Evolutionary conservation across 352 stramenopile species (phyloP).

Genomic region (Thraustochytrium sp.): DNA sequence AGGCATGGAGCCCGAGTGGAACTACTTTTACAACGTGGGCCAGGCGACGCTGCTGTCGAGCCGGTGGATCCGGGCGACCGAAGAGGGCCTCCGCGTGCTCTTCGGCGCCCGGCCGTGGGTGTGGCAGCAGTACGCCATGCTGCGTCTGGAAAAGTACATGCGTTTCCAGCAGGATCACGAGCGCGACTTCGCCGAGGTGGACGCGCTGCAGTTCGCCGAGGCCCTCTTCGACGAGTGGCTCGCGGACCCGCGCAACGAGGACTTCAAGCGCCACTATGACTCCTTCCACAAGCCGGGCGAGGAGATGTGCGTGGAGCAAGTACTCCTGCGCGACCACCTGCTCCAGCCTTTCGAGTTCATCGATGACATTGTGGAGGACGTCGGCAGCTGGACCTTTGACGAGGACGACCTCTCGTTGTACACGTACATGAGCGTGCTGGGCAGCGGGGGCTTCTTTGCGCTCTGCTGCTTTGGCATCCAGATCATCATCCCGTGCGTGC

Average conservation of each 20-base stretch:
- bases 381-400: slow-evolving; percentile 49
- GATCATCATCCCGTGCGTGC: slow-evolving; percentile 43
- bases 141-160: slow-evolving; percentile 31
- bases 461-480: slow-evolving; percentile 45
- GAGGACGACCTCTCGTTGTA: slow-evolving; percentile 46
- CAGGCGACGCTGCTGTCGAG: slow-evolving; percentile 47
- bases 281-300: slow-evolving; percentile 43
- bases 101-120: slow-evolving; percentile 51
- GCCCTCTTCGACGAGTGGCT: slow-evolving; percentile 52
- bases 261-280: slow-evolving; percentile 49
- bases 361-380: slow-evolving; percentile 42
- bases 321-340: slow-evolving; percentile 50
- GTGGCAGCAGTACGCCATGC: slow-evolving; percentile 48
- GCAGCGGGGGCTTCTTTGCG: slow-evolving; percentile 42
- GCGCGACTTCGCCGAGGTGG: slow-evolving; percentile 47
- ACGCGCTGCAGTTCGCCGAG: slow-evolving; percentile 43
- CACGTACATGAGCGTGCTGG: slow-evolving; percentile 48
- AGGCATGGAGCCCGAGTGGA: slow-evolving; percentile 44
- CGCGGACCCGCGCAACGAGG: slow-evolving; percentile 46
- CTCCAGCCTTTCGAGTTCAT: slow-evolving; percentile 47
- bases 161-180: slow-evolving; percentile 43
- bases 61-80: slow-evolving; percentile 45
- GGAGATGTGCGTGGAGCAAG: too few relatives aligned
- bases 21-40: slow-evolving; percentile 51
- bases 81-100: slow-evolving; percentile 48